Evolutionary conservation across 2,329 filamentous ascomycete genomes (phyloP).

Genomic region (Cladosporium sphaerospermum): DNA sequence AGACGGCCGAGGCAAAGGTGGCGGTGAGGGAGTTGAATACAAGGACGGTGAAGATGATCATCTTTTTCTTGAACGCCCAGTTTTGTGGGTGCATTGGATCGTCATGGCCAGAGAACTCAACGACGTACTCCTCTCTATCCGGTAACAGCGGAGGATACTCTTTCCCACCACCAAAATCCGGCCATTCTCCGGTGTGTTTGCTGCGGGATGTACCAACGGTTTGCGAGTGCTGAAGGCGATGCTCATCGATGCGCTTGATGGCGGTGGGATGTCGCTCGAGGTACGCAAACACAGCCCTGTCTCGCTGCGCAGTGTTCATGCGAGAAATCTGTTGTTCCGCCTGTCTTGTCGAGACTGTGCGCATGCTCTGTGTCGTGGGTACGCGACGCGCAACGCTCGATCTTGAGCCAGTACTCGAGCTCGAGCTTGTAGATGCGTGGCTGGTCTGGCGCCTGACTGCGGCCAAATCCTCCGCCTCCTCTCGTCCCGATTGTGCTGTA

Average conservation of each 20-base stretch:
- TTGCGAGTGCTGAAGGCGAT: constrained; percentile 61
- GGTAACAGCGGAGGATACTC: constrained; percentile 64
- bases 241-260: constrained; percentile 65
- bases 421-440: neutral
- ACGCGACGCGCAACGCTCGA: constrained; percentile 1
- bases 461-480: constrained; percentile 8
- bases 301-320: constrained; percentile 29
- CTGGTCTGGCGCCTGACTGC: neutral
- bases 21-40: constrained; percentile 65
- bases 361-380: constrained; percentile 1
- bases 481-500: neutral
- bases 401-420: neutral
- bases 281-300: constrained; percentile 36
- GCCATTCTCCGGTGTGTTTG: constrained; percentile 48
- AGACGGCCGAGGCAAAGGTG: constrained; percentile 52
- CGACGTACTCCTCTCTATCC: constrained; percentile 68
- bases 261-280: constrained; percentile 64
- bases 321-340: constrained; percentile 9
- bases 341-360: constrained; percentile 6
- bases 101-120: constrained; percentile 74
- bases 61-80: constrained; percentile 74
- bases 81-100: constrained; percentile 79
- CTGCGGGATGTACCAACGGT: constrained; percentile 55
- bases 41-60: constrained; percentile 57
- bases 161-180: constrained; percentile 67